Percentiles rank a stretch among this genome's conserved stretches.
phyloP scores from a whole-genome alignment of 192 early-diverging fungal species.

The Umbelopsis ramanniana region DNA sequence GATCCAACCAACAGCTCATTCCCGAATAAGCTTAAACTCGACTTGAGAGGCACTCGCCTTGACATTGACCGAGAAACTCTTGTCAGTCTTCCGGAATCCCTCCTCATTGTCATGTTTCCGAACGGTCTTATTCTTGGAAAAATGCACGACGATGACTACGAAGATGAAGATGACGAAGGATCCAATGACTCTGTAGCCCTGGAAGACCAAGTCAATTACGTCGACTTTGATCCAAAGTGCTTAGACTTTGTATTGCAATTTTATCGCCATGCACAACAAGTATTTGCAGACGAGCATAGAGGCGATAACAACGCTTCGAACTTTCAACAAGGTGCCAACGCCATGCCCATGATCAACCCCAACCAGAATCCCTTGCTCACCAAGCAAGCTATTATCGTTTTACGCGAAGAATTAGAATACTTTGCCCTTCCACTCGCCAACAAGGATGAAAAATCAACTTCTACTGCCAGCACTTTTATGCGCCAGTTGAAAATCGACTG shows the following conservation, averaged over 20 bases:
- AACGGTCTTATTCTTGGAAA: constrained; percentile 56
- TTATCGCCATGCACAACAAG: constrained; percentile 49
- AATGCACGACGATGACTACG: constrained; percentile 25
- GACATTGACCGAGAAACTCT: constrained; percentile 62
- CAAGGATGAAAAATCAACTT: not conserved
- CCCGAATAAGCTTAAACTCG: constrained; percentile 57
- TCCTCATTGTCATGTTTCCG: constrained; percentile 68
- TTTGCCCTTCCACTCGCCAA: constrained; percentile 50
- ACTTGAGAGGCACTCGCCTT: constrained; percentile 58
- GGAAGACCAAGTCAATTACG: constrained; percentile 57
- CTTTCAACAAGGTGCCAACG: constrained; percentile 29
- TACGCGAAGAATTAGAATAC: constrained; percentile 82
- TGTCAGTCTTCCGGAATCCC: constrained; percentile 60
- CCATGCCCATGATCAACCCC: constrained; percentile 30
- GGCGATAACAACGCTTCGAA: not conserved
- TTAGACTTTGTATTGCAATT: constrained; percentile 57
- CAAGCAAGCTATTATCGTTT: constrained; percentile 73
- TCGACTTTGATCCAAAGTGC: constrained; percentile 60
- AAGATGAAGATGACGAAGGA: constrained; percentile 41
- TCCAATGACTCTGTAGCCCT: constrained; percentile 44
- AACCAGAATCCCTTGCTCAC: constrained; percentile 51
- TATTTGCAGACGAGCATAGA: constrained; percentile 32
- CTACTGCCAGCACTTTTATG: constrained; percentile 28
- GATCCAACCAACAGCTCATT: constrained; percentile 27
- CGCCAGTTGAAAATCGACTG: constrained; percentile 63